These are phyloP conservation scores for Wallacemonas rigidus DNA, from an alignment of 208 protist species.

Conservation along the genomic window DNA sequence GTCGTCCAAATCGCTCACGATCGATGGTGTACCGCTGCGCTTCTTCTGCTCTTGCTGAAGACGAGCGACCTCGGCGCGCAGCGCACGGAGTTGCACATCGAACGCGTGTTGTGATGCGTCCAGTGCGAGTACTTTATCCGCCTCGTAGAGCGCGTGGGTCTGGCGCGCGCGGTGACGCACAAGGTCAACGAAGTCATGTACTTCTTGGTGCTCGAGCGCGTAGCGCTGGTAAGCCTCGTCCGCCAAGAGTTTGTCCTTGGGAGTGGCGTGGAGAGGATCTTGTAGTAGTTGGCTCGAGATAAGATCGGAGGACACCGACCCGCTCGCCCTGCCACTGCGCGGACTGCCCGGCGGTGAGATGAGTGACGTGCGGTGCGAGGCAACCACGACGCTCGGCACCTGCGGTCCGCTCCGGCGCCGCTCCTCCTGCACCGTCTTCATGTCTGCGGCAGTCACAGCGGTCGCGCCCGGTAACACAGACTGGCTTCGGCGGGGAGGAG, in stretches of 20 bases:
- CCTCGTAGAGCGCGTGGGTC: slow-evolving; percentile 29
- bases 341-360: background rate
- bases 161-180: slow-evolving; percentile 27
- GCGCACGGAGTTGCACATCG: slow-evolving; percentile 16
- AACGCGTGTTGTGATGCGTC: slow-evolving; percentile 25
- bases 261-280: background rate
- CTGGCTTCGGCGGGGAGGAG: slow-evolving; percentile 5
- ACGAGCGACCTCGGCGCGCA: slow-evolving; percentile 18
- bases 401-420: background rate
- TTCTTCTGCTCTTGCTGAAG: slow-evolving; percentile 13
- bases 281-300: background rate
- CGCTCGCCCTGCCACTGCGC: background rate
- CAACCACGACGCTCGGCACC: slow-evolving; percentile 3
- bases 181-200: slow-evolving; percentile 23
- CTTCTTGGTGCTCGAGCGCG: slow-evolving; percentile 24
- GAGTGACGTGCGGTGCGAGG: background rate
- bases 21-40: slow-evolving; percentile 6
- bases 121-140: slow-evolving; percentile 19
- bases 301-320: background rate
- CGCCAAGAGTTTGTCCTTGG: background rate
- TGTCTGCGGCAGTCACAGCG: background rate
- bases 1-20: background rate
- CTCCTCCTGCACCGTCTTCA: background rate
- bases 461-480: background rate
- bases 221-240: slow-evolving; percentile 14